Evolutionary conservation across 2,329 filamentous ascomycete genomes (phyloP), one percentile per base, ranked within the genome.

Genomic region (Trichoderma guizhouense): DNA sequence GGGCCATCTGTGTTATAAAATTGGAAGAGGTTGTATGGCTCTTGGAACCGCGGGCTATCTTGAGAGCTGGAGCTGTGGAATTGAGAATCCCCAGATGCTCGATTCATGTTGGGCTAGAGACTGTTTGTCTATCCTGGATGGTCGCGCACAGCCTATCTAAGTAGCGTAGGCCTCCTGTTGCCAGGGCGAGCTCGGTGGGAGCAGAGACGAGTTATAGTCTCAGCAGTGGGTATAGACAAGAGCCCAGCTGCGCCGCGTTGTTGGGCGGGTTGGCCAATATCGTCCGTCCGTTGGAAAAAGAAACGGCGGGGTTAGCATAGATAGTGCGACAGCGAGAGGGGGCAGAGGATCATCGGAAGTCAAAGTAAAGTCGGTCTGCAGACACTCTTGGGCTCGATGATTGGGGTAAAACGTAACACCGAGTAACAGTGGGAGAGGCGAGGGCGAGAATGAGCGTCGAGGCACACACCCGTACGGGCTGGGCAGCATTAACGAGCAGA

Each of bases 1-100:
- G 85, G 85, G 8, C 78, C 83, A 75, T 85, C 81, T 74, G 81
- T 9, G 24, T 71, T 76, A 8, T 74, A 72, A 72, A 82, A 84
- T 79, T 83, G 85, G 69, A 79, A 72, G n/a, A 72, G 24, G 76
- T 57, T 73, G 71, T 61, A 82, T 26, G 69, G 77, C 74, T 68
- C 24, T 9, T n/a, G n/a, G n/a, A n/a, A n/a, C n/a, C n/a, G n/a
- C n/a, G n/a, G n/a, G n/a, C n/a, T n/a, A n/a, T n/a, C n/a, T n/a
- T 66, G 62, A 47, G 55, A 6, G 18, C 3, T 26, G 24, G 36
- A 26, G 30, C 43, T 60, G 30, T 36, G 30, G 30, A 36, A 18
- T 39, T 36, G 62, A 69, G 55, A 15, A 53, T 34, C 36, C 28
- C 26, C 34, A 21, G 26, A 4, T 8, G 3, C 18, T 24, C n/a